Evolutionary conservation across 1,139 yeast genomes (phyloP).

Genomic region (Suhomyces choctaworum): DNA sequence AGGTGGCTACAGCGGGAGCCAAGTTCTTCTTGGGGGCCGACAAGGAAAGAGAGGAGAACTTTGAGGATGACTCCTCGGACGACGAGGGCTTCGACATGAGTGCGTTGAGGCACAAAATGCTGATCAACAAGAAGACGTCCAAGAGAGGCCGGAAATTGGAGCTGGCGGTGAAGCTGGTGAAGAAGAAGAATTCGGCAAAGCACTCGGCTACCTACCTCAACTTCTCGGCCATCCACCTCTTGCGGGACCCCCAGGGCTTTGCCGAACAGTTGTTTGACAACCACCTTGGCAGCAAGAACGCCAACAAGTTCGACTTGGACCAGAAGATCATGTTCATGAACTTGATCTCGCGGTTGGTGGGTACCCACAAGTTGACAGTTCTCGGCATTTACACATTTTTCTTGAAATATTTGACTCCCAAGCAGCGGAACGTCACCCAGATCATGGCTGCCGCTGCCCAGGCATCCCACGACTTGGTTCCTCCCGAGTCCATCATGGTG

Average conservation of each 20-base stretch:
- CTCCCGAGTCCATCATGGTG: constrained; percentile 83
- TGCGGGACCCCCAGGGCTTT: constrained; percentile 97
- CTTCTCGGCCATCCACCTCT: constrained; percentile 88
- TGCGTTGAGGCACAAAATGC: constrained; percentile 75
- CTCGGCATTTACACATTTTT: constrained; percentile 87
- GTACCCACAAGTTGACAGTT: constrained; percentile 89
- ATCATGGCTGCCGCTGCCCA: constrained; percentile 97
- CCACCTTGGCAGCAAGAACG: constrained; percentile 68
- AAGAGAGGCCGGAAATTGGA: constrained; percentile 80
- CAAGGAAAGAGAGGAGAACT: constrained; percentile 85
- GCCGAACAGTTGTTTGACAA: constrained; percentile 78
- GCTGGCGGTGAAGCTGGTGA: constrained; percentile 64
- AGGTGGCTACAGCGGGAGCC: constrained; percentile 89
- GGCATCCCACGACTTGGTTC: constrained; percentile 93
- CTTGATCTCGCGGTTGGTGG: constrained; percentile 81
- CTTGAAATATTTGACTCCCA: constrained; percentile 87
- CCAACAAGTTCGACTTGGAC: constrained; percentile 73
- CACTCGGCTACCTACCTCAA: constrained; percentile 75
- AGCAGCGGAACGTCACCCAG: constrained; percentile 91
- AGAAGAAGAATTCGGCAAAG: constrained; percentile 55
- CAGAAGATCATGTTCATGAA: constrained; percentile 89
- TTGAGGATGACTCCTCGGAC: constrained; percentile 63
- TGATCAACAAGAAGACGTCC: constrained; percentile 77
- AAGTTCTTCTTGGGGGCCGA: constrained; percentile 93
- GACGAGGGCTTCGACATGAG: constrained; percentile 71